A percentile compares a stretch with the other conserved stretches of the same genome.
Evolutionary conservation across 2,329 filamentous ascomycete genomes (phyloP).

Genomic region (Phaeophleospora eucalypticola): DNA sequence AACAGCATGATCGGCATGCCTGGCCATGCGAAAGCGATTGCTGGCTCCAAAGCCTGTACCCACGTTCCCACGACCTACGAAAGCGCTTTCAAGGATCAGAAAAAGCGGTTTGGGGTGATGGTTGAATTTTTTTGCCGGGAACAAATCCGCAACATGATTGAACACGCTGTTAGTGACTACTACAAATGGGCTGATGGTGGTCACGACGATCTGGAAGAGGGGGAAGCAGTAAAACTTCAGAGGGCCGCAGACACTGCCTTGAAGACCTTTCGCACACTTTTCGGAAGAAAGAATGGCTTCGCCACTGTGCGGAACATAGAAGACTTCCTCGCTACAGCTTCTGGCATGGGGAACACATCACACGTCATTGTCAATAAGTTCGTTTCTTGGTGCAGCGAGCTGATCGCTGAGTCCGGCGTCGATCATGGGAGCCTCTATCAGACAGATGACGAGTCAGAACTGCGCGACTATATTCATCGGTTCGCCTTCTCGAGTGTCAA

Average conservation of each 20-base stretch:
- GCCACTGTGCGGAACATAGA: not conserved
- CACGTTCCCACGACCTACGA: slow-evolving; percentile 10
- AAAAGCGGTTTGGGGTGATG: not conserved
- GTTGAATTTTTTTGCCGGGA: slow-evolving; percentile 2
- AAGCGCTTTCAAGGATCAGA: not conserved
- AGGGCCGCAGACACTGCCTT: slow-evolving; percentile 6
- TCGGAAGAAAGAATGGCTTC: slow-evolving; percentile 5
- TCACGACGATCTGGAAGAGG: not conserved
- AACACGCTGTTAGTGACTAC: slow-evolving; percentile 4
- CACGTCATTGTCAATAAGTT: too few species aligned
- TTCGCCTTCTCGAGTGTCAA: slow-evolving; percentile 5
- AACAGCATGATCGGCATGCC: slow-evolving; percentile 6
- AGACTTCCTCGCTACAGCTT: too few species aligned
- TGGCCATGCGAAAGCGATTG: slow-evolving; percentile 3
- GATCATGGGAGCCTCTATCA: not conserved
- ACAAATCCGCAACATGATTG: slow-evolving; percentile 2
- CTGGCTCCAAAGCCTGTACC: slow-evolving; percentile 5
- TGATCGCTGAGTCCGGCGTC: too few species aligned
- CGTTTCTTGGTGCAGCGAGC: too few species aligned
- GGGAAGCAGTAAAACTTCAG: not conserved
- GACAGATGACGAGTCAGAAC: not conserved
- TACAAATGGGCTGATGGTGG: slow-evolving; percentile 1
- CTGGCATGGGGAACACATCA: too few species aligned
- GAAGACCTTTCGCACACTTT: slow-evolving; percentile 8
- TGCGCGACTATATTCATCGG: slow-evolving; percentile 1